Percentiles rank a stretch among this genome's conserved stretches.
Conservation (phyloP, 805 yeast genomes). For the Suhomyces faveliae region DNA sequence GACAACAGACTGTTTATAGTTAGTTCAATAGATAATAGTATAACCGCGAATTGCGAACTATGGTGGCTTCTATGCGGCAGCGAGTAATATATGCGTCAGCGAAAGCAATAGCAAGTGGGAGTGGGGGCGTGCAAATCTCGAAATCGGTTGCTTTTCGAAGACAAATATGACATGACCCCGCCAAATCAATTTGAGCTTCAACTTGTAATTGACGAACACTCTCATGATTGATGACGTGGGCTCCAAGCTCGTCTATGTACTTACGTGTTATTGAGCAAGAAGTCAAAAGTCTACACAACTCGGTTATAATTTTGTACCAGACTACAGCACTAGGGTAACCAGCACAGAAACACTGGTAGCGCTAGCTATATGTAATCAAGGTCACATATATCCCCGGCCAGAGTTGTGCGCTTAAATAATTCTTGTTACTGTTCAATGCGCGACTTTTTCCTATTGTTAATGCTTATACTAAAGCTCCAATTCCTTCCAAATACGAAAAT, state of each 20-base stretch:
- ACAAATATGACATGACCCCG: neutral
- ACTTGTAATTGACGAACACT: neutral
- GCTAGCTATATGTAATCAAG: neutral
- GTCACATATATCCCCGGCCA: neutral
- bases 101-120: neutral
- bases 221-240: neutral
- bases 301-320: neutral
- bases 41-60: neutral
- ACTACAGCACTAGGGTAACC: neutral
- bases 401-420: neutral
- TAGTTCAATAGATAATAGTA: neutral
- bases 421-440: neutral
- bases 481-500: neutral
- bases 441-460: constrained; percentile 1
- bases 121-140: neutral
- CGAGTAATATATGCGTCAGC: neutral
- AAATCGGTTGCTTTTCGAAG: neutral
- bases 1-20: neutral
- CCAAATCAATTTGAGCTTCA: neutral
- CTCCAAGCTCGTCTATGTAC: neutral
- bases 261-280: neutral
- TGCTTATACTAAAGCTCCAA: neutral
- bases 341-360: neutral
- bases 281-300: neutral
- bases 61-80: constrained; percentile 1